These are phyloP conservation scores for Croton setiger DNA, from an alignment of 441 rosid species.

Conservation along the genomic window DNA sequence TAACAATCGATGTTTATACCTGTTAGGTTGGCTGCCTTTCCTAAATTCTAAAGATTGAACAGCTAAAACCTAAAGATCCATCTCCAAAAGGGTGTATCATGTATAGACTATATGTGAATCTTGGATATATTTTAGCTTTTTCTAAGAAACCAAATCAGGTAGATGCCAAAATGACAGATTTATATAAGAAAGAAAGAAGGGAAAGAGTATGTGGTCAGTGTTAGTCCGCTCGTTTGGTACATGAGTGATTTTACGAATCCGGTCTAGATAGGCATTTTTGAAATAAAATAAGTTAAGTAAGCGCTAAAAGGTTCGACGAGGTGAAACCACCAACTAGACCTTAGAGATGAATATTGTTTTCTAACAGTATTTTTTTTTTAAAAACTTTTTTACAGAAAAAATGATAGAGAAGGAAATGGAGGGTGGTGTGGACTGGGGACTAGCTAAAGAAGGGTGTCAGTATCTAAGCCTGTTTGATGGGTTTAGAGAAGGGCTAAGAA, in stretches of 20 bases:
- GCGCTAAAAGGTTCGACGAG: no score
- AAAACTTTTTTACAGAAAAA: no score
- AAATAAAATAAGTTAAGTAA: no score
- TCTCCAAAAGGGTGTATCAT: background rate
- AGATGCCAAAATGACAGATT: conserved; percentile 16
- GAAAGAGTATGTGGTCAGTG: background rate
- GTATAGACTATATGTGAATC: no score
- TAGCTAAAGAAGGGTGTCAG: conserved; percentile 20
- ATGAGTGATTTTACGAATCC: no score
- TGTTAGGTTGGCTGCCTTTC: no score
- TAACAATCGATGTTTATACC: background rate
- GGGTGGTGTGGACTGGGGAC: conserved; percentile 34
- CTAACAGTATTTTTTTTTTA: no score
- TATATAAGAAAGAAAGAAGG: background rate
- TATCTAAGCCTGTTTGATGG: conserved; percentile 30
- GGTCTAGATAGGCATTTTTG: no score
- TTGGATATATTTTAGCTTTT: conserved; percentile 9
- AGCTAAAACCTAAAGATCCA: background rate
- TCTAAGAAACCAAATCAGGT: background rate
- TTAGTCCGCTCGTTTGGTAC: no score
- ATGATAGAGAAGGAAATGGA: conserved; percentile 9
- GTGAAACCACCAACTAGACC: no score
- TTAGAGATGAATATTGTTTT: no score
- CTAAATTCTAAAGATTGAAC: background rate
- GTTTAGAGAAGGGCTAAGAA: conserved; percentile 24